Base-by-base conservation (phyloP, 2,329 filamentous ascomycete genomes). In the Paramyrothecium roridum region DNA sequence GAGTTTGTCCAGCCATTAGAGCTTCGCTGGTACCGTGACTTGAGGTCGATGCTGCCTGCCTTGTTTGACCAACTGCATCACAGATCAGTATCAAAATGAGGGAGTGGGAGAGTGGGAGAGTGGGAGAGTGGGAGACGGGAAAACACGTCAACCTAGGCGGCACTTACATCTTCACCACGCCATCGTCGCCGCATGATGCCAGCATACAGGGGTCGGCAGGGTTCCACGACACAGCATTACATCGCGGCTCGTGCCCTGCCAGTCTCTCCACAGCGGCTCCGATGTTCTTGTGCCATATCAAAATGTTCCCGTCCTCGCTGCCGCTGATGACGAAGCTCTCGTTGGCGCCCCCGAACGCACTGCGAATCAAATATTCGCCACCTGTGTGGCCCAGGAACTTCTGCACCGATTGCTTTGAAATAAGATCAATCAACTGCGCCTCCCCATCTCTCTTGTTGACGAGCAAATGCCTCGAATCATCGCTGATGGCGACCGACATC, bases 251-350 rank as follows among this genome's bases (percentile, higher is more conserved):
- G 64, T 98, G 93, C 0, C 87, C 93, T 33, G 85, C 81, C 3
- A 98, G 77, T 50, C 84, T 87, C 66, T 92, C 90, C 7, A 99
- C 85, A 1, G 88, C 79, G 7, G 82, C 79, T 7, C 91, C 91
- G 37, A 89, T 91, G 55, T 87, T 88, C 70, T 91, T 95, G 70
- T 96, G 90, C 91, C 93, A 98, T 58, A 99, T 90, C 68, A 91
- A 88, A 46, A 98, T 82, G 54, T 82, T 80, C 2, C 85, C 85
- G 59, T 86, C 84, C 81, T 97, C 92, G 65, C 92, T 96, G 12
- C 95, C 95, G 65, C 90, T 93, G 26, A 96, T 80, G 11, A 98
- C 88, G 70, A 97, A 97, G 68, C 88, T 93, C 74, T 97, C 92
- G 56, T 90, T 88, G 1, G 93, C 93, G 33, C 95, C 95, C 19